phyloP scores from a whole-genome alignment of 768 basidiomycete species.

The Rubroboletus satanas region DNA sequence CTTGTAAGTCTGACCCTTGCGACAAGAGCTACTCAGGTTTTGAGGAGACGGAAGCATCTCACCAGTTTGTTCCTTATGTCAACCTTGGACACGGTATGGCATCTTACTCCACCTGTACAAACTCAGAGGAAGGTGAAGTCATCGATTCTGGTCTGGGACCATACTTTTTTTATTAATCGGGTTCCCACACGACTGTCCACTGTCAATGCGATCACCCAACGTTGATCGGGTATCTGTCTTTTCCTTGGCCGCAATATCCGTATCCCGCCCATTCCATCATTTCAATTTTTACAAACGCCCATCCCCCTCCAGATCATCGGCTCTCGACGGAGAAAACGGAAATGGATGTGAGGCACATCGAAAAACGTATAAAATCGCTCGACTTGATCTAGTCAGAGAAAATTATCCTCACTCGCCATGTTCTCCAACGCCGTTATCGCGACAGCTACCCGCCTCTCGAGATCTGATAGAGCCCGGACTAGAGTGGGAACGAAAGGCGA shows the following conservation, averaged over 20 bases:
- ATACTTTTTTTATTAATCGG: neutral
- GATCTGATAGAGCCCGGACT: too few relatives aligned
- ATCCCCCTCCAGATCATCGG: neutral
- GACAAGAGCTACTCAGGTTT: too few relatives aligned
- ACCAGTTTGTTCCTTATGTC: neutral
- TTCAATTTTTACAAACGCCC: neutral
- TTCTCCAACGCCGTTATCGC: neutral
- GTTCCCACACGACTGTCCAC: neutral
- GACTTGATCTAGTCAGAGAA: neutral
- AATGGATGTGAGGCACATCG: neutral
- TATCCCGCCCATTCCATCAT: too few relatives aligned
- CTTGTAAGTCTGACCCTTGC: too few relatives aligned
- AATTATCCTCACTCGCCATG: neutral
- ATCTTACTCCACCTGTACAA: neutral
- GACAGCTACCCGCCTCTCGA: neutral
- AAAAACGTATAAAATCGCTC: neutral
- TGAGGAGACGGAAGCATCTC: neutral
- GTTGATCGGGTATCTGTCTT: neutral
- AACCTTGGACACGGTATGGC: neutral
- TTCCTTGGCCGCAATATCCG: neutral
- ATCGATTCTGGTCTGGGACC: neutral
- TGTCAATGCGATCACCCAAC: neutral
- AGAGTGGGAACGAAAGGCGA: too few relatives aligned
- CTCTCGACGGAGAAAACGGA: neutral
- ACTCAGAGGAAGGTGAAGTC: neutral